Conservation (phyloP, 1,284 basidiomycete genomes). For the Boletellus dicymbophilus region DNA sequence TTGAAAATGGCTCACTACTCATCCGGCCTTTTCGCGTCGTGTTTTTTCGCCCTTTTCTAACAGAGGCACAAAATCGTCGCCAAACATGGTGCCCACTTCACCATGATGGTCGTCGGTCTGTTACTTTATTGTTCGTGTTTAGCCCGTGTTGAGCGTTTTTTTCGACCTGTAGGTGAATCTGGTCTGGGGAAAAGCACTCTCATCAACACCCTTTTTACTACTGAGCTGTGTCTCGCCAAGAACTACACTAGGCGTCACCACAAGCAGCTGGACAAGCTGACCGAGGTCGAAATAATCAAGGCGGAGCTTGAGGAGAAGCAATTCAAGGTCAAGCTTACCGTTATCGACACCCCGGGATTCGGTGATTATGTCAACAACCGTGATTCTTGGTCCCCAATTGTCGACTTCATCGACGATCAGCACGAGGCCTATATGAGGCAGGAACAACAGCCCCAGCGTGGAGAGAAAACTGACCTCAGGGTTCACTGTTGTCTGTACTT, state of each 20-base stretch:
- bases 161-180: constrained; percentile 72
- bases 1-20: too few species aligned
- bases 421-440: constrained; percentile 99
- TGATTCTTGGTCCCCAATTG: constrained; percentile 97
- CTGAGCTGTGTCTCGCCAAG: constrained; percentile 91
- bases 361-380: constrained; percentile 99
- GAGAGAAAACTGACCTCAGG: constrained; percentile 92
- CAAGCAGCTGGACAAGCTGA: constrained; percentile 99
- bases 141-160: neutral
- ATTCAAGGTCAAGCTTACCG: constrained; percentile 99
- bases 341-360: constrained; percentile 98
- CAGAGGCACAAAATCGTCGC: constrained; percentile 97
- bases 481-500: constrained; percentile 99
- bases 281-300: constrained; percentile 96
- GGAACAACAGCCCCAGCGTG: constrained; percentile 96
- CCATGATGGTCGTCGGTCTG: constrained; percentile 98
- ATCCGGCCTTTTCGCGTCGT: constrained; percentile 3
- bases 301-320: constrained; percentile 98
- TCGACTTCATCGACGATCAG: constrained; percentile 99
- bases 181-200: constrained; percentile 94
- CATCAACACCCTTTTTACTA: constrained; percentile 99
- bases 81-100: constrained; percentile 97
- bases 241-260: constrained; percentile 91
- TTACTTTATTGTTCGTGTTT: constrained; percentile 15
- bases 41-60: constrained; percentile 10